Evolutionary conservation across 75 land plant genomes (phyloP), one percentile per base, ranked within the genome.

Genomic region (Chamaecyparis obtusa): DNA sequence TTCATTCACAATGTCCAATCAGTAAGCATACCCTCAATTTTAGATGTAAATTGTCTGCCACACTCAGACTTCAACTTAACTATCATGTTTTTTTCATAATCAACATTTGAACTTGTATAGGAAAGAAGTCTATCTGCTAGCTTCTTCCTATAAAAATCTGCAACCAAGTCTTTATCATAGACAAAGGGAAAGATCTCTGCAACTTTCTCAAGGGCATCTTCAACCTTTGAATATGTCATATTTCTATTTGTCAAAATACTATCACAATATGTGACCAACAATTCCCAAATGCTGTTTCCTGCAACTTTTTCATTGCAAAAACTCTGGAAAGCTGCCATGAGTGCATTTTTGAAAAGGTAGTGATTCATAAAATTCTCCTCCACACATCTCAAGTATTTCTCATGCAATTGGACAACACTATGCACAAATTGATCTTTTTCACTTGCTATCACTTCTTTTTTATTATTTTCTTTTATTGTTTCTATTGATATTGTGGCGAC

Each of bases 241-340:
- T 92, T 83, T 85, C 95, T 97, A 85, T 96, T 98, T 89, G 92
- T 95, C 35, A 96, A 90, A 27, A 98, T 89, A 89, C 92, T 94
- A 88, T 98, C 98, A 89, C 96, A 96, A 69, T 94, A 98, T n/a
- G 94, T 92, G 5, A 97, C 98, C 3, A 98, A 87, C 15, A 98
- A 90, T 87, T 98, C 99, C 69, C 96, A 95, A 94, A 93, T 95
- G 16, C 94, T 93, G 91, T 95, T 96, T 41, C 99, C 95, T 84
- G 92, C 95, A 79, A 97, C 96, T 83, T 93, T 92, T 86, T 96
- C 93, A 56, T 96, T 96, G 92, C 96, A 94, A 87, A 96, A 95
- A 1, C 95, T 93, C 89, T 97, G 96, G 92, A 96, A 97, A 54
- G 98, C 99, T 78, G 94, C 96, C 79, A 93, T 97, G 14, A 96